Conservation (phyloP, 176 grass and related monocot genomes). For the Urochloa ruziziensis region DNA sequence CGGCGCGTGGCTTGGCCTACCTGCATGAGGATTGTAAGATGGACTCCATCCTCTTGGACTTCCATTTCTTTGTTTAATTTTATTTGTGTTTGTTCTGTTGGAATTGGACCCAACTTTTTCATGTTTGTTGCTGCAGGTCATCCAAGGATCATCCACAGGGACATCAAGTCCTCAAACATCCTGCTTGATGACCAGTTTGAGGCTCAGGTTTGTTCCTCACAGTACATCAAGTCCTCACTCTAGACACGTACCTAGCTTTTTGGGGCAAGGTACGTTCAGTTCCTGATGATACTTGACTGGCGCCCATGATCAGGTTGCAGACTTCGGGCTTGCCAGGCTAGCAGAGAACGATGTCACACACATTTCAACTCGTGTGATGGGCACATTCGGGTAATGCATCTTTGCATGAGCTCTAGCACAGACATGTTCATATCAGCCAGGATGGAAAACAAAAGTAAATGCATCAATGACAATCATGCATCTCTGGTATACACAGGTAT, state of each 20-base stretch:
- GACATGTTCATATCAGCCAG: neutral
- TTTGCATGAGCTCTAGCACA: neutral
- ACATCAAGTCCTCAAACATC: constrained; percentile 97
- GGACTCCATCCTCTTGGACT: too few relatives aligned
- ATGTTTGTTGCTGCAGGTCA: constrained; percentile 49
- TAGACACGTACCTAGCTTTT: too few relatives aligned
- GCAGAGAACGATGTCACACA: constrained; percentile 72
- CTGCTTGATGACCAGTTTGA: constrained; percentile 84
- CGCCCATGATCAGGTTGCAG: constrained; percentile 51
- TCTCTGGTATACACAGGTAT: too few relatives aligned
- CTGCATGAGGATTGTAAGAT: constrained; percentile 59
- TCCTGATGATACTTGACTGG: neutral
- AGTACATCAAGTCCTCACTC: neutral
- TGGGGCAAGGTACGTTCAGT: neutral
- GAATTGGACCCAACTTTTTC: neutral
- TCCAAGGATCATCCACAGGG: constrained; percentile 94
- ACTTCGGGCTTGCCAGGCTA: constrained; percentile 79
- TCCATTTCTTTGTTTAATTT: too few relatives aligned
- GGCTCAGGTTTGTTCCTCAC: constrained; percentile 57
- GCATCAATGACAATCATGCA: too few relatives aligned
- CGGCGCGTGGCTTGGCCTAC: constrained; percentile 76
- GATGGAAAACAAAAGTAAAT: neutral
- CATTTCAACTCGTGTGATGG: constrained; percentile 84
- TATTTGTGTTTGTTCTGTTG: neutral
- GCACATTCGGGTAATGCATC: constrained; percentile 78